A percentile compares a stretch with the other conserved stretches of the same genome.
Evolutionary conservation across 164 flowering plant species (phyloP).

Genomic region (Vitis rupestris): DNA sequence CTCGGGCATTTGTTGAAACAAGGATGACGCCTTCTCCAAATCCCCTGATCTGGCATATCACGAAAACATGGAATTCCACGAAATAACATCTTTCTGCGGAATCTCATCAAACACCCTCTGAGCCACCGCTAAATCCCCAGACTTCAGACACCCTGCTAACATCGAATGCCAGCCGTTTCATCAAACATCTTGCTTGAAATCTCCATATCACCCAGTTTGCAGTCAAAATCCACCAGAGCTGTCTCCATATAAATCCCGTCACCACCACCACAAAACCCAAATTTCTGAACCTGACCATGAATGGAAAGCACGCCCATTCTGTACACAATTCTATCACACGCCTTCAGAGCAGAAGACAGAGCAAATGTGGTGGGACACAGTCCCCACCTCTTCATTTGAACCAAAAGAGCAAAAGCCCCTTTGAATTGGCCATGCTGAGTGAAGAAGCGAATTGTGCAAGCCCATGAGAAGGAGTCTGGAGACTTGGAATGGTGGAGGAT

Average conservation of each 20-base stretch:
- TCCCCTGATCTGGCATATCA: slow-evolving; percentile 49
- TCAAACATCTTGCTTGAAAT: slow-evolving; percentile 32
- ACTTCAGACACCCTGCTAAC: slow-evolving; percentile 33
- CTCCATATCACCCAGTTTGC: slow-evolving; percentile 30
- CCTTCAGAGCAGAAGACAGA: slow-evolving; percentile 33
- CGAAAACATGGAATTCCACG: slow-evolving; percentile 50
- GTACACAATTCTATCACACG: slow-evolving; percentile 26
- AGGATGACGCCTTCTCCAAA: slow-evolving; percentile 30
- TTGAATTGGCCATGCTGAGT: slow-evolving; percentile 27
- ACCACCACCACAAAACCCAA: slow-evolving; percentile 25
- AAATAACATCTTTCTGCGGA: slow-evolving; percentile 43
- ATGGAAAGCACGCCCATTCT: slow-evolving; percentile 21
- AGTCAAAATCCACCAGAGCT: slow-evolving; percentile 32
- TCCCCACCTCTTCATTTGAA: slow-evolving; percentile 26
- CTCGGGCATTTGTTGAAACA: slow-evolving; percentile 35
- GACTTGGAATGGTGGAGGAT: slow-evolving; percentile 18
- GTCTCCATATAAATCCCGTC: slow-evolving; percentile 27
- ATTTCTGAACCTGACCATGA: slow-evolving; percentile 33
- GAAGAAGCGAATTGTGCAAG: slow-evolving; percentile 23
- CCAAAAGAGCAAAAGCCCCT: slow-evolving; percentile 23
- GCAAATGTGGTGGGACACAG: slow-evolving; percentile 26
- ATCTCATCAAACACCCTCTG: slow-evolving; percentile 46
- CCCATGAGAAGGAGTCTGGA: slow-evolving; percentile 30
- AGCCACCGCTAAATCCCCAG: slow-evolving; percentile 27
- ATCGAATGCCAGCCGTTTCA: slow-evolving; percentile 42